Evolutionary conservation across 1,284 basidiomycete genomes (phyloP).

Genomic region (Blastosporella zonata): DNA sequence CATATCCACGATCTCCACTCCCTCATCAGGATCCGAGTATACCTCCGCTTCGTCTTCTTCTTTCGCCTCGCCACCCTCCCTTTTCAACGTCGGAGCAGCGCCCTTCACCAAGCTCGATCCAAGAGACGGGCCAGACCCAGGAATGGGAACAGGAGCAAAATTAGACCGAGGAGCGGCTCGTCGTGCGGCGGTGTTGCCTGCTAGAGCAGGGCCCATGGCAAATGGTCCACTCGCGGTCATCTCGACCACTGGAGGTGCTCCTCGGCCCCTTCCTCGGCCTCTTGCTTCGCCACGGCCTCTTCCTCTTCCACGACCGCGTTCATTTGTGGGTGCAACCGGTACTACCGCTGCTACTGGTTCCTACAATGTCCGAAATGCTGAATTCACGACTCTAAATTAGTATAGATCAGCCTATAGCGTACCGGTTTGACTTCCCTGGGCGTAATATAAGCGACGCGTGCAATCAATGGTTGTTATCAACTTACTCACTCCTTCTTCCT

Average conservation of each 20-base stretch:
- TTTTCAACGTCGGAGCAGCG: slow-evolving; percentile 34
- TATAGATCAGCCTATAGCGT: slow-evolving; percentile 14
- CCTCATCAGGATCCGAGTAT: slow-evolving; percentile 88
- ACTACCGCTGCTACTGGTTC: slow-evolving; percentile 43
- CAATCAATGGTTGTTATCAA: slow-evolving; percentile 1
- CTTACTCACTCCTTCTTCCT: slow-evolving; percentile 73
- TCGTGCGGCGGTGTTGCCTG: slow-evolving; percentile 49
- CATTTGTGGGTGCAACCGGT: slow-evolving; percentile 31
- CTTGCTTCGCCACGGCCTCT: slow-evolving; percentile 43
- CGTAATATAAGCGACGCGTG: slow-evolving; percentile 6
- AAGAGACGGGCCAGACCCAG: slow-evolving; percentile 37
- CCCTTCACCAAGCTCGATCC: slow-evolving; percentile 43
- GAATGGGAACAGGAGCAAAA: slow-evolving; percentile 42
- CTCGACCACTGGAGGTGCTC: slow-evolving; percentile 49
- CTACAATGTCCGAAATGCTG: slow-evolving; percentile 33
- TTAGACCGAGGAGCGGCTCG: slow-evolving; percentile 52
- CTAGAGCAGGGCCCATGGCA: slow-evolving; percentile 75
- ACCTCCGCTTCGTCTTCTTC: slow-evolving; percentile 55
- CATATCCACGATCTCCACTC: slow-evolving; percentile 87
- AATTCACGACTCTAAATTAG: not conserved
- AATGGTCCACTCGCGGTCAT: slow-evolving; percentile 86
- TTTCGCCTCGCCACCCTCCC: slow-evolving; percentile 33
- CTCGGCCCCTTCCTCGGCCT: slow-evolving; percentile 48
- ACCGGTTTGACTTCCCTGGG: slow-evolving; percentile 45
- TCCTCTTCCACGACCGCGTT: slow-evolving; percentile 50